Conservation (phyloP, 768 basidiomycete genomes). For the Lepiota subincarnata region DNA sequence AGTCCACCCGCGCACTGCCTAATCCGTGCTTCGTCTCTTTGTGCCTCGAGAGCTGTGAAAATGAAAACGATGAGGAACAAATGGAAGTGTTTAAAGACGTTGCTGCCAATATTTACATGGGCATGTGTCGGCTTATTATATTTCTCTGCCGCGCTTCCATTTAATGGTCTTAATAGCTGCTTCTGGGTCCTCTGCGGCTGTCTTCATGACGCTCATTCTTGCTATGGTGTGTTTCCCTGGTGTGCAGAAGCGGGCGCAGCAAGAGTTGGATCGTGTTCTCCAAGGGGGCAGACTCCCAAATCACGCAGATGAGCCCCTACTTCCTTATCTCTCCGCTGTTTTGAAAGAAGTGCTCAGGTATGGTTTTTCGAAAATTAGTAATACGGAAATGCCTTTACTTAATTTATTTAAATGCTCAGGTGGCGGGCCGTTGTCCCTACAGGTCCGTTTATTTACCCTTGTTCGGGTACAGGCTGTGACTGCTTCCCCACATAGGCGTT, state of each 20-base stretch:
- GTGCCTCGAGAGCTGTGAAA: no score
- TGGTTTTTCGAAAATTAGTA: no score
- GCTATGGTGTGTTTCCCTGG: constrained; percentile 15
- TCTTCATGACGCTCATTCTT: constrained; percentile 32
- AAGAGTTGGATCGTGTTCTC: constrained; percentile 13
- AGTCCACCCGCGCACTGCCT: no score
- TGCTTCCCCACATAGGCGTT: constrained; percentile 18
- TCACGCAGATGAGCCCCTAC: constrained; percentile 16
- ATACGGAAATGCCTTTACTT: no score
- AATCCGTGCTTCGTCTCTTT: no score
- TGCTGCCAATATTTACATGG: no score
- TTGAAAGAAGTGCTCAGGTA: constrained; percentile 20
- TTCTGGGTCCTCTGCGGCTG: background rate
- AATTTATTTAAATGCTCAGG: background rate
- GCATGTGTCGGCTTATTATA: constrained; percentile 2
- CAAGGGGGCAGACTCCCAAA: constrained; percentile 11
- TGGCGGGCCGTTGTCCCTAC: no score
- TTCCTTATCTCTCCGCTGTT: constrained; percentile 21
- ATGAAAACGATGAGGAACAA: no score
- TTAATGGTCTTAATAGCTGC: background rate
- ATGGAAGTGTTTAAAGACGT: no score
- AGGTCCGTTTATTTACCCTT: no score
- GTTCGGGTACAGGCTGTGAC: background rate
- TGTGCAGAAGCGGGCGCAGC: constrained; percentile 7
- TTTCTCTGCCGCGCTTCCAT: background rate